These are phyloP conservation scores for Aspergillus oerlinghausenensis DNA, from an alignment of 2,329 filamentous ascomycete genomes.

Conservation along the genomic window DNA sequence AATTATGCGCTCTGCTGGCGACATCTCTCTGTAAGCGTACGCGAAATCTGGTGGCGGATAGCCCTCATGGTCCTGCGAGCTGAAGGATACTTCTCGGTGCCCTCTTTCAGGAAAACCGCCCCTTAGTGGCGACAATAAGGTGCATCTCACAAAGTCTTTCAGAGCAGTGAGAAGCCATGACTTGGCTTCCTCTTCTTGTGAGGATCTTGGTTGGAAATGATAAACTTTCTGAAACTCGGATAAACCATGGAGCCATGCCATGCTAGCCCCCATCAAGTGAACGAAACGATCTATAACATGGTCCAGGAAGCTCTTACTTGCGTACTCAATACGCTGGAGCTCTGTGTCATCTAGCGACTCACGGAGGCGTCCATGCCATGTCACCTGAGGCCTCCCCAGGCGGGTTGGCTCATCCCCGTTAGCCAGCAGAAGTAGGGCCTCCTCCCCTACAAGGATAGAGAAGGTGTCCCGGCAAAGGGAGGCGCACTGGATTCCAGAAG, in stretches of 20 bases:
- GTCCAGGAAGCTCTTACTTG: slow-evolving; percentile 50
- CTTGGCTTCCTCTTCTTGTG: slow-evolving; percentile 13
- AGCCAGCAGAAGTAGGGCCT: slow-evolving; percentile 46
- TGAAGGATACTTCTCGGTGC: background rate
- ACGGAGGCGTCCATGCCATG: slow-evolving; percentile 45
- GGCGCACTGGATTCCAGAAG: slow-evolving; percentile 34
- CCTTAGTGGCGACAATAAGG: slow-evolving; percentile 20
- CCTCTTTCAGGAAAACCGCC: background rate
- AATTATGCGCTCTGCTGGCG: slow-evolving; percentile 8
- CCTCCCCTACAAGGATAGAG: slow-evolving; percentile 59
- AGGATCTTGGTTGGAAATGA: slow-evolving; percentile 10
- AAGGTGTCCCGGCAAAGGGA: slow-evolving; percentile 47
- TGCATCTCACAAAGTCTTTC: slow-evolving; percentile 29
- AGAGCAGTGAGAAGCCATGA: slow-evolving; percentile 18
- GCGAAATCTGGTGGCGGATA: background rate
- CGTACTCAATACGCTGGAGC: slow-evolving; percentile 56
- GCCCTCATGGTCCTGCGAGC: background rate
- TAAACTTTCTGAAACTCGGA: slow-evolving; percentile 27
- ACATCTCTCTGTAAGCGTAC: slow-evolving; percentile 6
- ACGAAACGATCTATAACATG: slow-evolving; percentile 38
- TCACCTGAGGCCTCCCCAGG: slow-evolving; percentile 13
- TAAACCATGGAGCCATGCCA: slow-evolving; percentile 36
- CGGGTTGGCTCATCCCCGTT: slow-evolving; percentile 9
- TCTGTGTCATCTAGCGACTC: slow-evolving; percentile 52
- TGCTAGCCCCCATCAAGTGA: slow-evolving; percentile 29